Conservation (phyloP, 2,329 filamentous ascomycete genomes). For the Penicillium italicum region DNA sequence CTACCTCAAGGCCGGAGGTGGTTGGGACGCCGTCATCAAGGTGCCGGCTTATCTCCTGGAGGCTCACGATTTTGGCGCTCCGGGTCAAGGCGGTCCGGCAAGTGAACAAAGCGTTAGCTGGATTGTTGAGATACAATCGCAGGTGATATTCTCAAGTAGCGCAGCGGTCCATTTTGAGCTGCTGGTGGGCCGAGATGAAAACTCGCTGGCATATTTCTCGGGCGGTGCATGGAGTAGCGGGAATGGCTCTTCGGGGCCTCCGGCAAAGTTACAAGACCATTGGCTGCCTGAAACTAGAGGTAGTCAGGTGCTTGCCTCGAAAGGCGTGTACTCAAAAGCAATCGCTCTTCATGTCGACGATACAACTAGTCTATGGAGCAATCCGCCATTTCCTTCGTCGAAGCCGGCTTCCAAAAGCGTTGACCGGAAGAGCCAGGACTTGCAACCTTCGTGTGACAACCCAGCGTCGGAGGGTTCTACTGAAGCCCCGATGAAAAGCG, state of each 20-base stretch:
- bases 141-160: conserved; percentile 88
- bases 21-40: conserved; percentile 74
- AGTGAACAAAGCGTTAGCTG: conserved; percentile 65
- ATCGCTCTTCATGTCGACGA: conserved; percentile 78
- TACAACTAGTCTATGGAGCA: conserved; percentile 87
- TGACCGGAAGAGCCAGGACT: conserved; percentile 23
- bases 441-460: conserved; percentile 18
- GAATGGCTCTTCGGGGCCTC: conserved; percentile 56
- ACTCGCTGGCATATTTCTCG: conserved; percentile 68
- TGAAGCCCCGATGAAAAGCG: conserved; percentile 17
- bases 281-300: conserved; percentile 58
- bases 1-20: conserved; percentile 89
- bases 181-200: conserved; percentile 77
- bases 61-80: conserved; percentile 15
- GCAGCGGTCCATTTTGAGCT: conserved; percentile 87
- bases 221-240: conserved; percentile 50
- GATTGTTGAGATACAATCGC: conserved; percentile 87
- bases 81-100: conserved; percentile 46
- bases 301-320: conserved; percentile 59
- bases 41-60: conserved; percentile 69
- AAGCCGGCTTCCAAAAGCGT: conserved; percentile 40
- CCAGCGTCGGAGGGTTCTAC: not conserved
- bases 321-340: conserved; percentile 80
- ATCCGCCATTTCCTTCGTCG: conserved; percentile 67
- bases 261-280: conserved; percentile 73